Base-by-base conservation (phyloP, 352 stramenopile genomes). In the Pythium pyrilobum region DNA sequence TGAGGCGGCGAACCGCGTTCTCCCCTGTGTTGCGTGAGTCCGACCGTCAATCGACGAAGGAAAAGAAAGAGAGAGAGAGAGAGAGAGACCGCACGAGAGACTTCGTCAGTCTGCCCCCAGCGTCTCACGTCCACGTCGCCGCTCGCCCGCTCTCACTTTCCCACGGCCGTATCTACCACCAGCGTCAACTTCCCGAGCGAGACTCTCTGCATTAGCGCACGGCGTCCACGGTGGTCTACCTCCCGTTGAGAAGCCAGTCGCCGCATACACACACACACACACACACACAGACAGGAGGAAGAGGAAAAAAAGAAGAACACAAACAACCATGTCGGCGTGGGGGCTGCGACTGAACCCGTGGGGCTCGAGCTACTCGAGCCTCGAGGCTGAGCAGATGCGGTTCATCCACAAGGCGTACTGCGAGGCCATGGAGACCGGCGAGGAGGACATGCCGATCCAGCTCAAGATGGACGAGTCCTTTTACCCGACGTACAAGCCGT, bases 401-500 rank as follows among this genome's bases (percentile, higher is more conserved):
- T 93, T 81, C 59, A 77, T 93, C 47, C 82, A 90, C 58, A 87
- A 93, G 64, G 77, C 82, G 23, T 93, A 87, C 62, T 93, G 80
- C 54, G 80, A 91, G 61, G 77, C 80, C 20, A 91, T 91, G 78
- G 80, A 93, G 38, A 67, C 84, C 25, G 84, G 74, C 52, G 80
- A 90, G 49, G 81, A 91, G 48, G 82, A 93, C 68, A 66, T 93
- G 52, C 82, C 82, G 25, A 77, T 77, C 43, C 77, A 85, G 52
- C 77, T 93, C 39, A 86, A 89, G 61, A 91, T 93, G 80, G 80
- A 93, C 63, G 82, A 93, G 49, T 74, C 68, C 53, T 93, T 88
- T 50, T 87, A 89, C 56, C 80, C 82, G 32, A 63, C 77, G 2
- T 87, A 89, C 59, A 78, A 80, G 49, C 82, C 82, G 16, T 81